phyloP scores from a whole-genome alignment of 257 asterid genomes.

The Rehmannia glutinosa region DNA sequence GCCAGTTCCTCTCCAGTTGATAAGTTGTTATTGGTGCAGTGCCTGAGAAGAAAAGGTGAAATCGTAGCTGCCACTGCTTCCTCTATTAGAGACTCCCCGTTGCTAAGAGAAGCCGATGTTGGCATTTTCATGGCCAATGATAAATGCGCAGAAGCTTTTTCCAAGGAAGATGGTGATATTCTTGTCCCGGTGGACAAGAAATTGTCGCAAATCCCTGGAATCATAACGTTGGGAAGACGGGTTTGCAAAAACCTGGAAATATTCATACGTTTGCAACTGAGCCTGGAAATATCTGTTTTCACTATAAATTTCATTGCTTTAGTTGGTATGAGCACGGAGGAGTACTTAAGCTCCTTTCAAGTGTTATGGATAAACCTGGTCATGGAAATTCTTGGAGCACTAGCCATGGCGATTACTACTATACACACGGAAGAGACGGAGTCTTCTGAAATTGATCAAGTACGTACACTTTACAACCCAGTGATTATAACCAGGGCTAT shows the following conservation, averaged over 20 bases:
- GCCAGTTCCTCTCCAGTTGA: constrained; percentile 35
- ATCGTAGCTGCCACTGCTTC: constrained; percentile 23
- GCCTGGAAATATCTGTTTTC: constrained; percentile 32
- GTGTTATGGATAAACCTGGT: constrained; percentile 39
- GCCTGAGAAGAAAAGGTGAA: constrained; percentile 26
- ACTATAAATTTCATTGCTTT: constrained; percentile 22
- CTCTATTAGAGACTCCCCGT: constrained; percentile 30
- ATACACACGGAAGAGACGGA: background rate
- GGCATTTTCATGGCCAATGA: constrained; percentile 31
- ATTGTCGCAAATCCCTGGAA: constrained; percentile 15
- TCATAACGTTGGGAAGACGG: constrained; percentile 30
- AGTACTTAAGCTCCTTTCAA: constrained; percentile 26
- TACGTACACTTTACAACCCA: background rate
- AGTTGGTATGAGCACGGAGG: constrained; percentile 5
- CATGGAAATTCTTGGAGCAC: constrained; percentile 30
- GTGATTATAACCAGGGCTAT: constrained; percentile 24
- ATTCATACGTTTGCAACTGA: constrained; percentile 28
- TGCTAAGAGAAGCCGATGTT: constrained; percentile 36
- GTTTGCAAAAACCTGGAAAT: constrained; percentile 23
- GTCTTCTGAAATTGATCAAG: no score
- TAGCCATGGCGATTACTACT: constrained; percentile 23
- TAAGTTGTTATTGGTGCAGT: constrained; percentile 28
- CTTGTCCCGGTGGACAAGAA: background rate
- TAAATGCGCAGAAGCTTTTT: background rate
- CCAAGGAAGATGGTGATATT: constrained; percentile 20